A percentile compares a stretch with the other conserved stretches of the same genome.
phyloP scores from a whole-genome alignment of 176 grass and related monocot species.

The sorghum (Sorghum bicolor) region Sorghum_bicolor_NCBIv3 NC_012875.2:56492501-56493000 shows the following conservation, averaged over 20 bases:
- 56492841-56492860: constrained; percentile 50
- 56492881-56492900: constrained; percentile 77
- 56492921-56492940: constrained; percentile 71
- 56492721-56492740: constrained; percentile 52
- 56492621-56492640: constrained; percentile 55
- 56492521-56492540: not conserved
- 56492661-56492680: constrained; percentile 91
- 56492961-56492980: constrained; percentile 52
- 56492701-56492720: constrained; percentile 47
- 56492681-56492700: constrained; percentile 70
- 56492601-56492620: constrained; percentile 19
- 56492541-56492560: not conserved
- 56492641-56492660: constrained; percentile 68
- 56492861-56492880: constrained; percentile 67
- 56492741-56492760: constrained; percentile 56
- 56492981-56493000: constrained; percentile 88
- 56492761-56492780: constrained; percentile 70
- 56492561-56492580: constrained; percentile 33
- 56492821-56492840: constrained; percentile 58
- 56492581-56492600: constrained; percentile 29
- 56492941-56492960: constrained; percentile 60
- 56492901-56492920: constrained; percentile 89
- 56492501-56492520: not conserved
- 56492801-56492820: constrained; percentile 62
- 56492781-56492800: constrained; percentile 68